Evolutionary conservation across 257 asterid species (phyloP).

Genomic region (Solanum corneliomulleri): DNA sequence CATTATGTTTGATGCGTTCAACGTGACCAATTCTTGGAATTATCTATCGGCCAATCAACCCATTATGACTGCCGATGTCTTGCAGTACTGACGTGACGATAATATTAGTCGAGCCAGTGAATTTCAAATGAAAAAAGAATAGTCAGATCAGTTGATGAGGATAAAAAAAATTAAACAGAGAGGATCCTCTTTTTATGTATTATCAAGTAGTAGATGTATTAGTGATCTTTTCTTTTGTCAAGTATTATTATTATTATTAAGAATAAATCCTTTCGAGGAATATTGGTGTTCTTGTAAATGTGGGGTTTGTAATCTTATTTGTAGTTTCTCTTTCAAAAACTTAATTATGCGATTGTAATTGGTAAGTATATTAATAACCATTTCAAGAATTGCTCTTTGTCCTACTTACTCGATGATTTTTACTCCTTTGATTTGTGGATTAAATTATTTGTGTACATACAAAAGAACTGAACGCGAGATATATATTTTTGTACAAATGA

Average conservation of each 20-base stretch:
- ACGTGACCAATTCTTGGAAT: constrained; percentile 40
- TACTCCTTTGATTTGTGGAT: fast-evolving
- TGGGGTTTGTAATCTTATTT: neutral
- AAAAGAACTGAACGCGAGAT: neutral
- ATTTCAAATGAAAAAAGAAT: neutral
- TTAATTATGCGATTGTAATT: neutral
- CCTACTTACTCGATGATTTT: too few species aligned
- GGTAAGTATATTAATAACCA: neutral
- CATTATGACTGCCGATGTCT: constrained; percentile 33
- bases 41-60: constrained; percentile 39
- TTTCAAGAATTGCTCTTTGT: neutral
- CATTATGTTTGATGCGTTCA: constrained; percentile 14
- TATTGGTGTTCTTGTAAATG: constrained; percentile 5
- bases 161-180: neutral
- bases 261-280: constrained; percentile 10
- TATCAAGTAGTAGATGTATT: neutral
- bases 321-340: constrained; percentile 2
- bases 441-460: too few species aligned
- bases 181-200: neutral
- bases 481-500: neutral
- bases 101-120: neutral
- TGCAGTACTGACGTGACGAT: constrained; percentile 11
- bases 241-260: neutral
- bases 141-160: neutral
- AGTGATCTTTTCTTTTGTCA: neutral